A percentile compares a stretch with the other conserved stretches of the same genome.
Conservation (phyloP, 1,284 basidiomycete species). For the Polyporus tsugae region DNA sequence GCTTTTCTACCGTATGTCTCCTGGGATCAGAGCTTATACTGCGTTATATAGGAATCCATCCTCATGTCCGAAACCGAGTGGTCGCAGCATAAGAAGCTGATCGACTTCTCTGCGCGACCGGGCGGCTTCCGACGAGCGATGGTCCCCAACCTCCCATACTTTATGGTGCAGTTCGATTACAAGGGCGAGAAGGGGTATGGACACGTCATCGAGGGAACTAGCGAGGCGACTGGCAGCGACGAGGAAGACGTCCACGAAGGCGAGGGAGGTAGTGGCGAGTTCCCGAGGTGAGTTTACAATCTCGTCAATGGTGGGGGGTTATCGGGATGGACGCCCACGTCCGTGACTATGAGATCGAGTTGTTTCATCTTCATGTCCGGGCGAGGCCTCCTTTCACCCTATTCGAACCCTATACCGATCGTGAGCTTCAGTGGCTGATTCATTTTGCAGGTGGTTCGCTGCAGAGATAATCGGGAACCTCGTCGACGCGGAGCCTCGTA, state of each 20-base stretch:
- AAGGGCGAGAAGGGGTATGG: slow-evolving; percentile 98
- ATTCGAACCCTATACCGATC: neutral
- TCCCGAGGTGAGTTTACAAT: slow-evolving; percentile 73
- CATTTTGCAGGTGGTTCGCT: slow-evolving; percentile 84
- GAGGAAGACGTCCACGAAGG: slow-evolving; percentile 82
- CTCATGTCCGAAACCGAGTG: slow-evolving; percentile 93
- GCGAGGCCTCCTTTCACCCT: no score
- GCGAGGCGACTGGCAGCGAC: slow-evolving; percentile 68
- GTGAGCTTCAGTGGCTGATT: neutral
- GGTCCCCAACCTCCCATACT: slow-evolving; percentile 97
- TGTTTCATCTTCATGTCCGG: neutral
- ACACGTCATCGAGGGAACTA: slow-evolving; percentile 93
- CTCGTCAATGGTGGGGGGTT: neutral
- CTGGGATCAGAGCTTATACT: neutral
- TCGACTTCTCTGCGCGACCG: slow-evolving; percentile 89
- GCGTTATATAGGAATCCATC: slow-evolving; percentile 80
- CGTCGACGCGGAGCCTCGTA: slow-evolving; percentile 87
- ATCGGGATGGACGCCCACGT: neutral
- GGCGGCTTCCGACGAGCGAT: slow-evolving; percentile 92
- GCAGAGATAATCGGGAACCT: slow-evolving; percentile 95
- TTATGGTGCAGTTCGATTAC: slow-evolving; percentile 98
- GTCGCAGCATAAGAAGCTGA: slow-evolving; percentile 97
- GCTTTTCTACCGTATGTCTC: slow-evolving; percentile 8
- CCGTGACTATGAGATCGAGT: no score
- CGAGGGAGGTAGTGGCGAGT: slow-evolving; percentile 88